Percentiles rank a stretch among this genome's conserved stretches.
Conservation (phyloP, 2,329 filamentous ascomycete species). For the Fusarium fracticaudum region DNA sequence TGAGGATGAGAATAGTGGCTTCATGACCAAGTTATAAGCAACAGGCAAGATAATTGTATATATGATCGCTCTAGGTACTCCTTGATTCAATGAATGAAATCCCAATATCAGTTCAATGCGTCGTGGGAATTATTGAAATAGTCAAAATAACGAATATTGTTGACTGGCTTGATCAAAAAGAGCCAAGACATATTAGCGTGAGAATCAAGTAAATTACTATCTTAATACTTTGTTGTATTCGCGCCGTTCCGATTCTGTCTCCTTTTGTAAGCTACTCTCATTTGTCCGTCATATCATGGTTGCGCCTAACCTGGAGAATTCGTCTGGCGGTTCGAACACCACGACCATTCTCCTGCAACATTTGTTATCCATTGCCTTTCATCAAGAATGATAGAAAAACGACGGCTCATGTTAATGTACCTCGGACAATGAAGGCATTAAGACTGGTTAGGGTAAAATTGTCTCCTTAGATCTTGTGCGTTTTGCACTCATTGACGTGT, state of each 20-base stretch:
- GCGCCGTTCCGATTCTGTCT: not conserved
- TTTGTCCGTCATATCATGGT: not conserved
- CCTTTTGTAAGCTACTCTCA: not conserved
- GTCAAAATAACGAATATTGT: not conserved
- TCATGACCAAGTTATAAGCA: conserved; percentile 18
- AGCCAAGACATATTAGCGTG: not conserved
- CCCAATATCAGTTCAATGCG: not conserved
- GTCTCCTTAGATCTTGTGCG: too few relatives aligned
- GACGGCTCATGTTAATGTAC: not conserved
- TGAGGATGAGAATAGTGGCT: conserved; percentile 36
- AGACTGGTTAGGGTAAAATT: conserved; percentile 28
- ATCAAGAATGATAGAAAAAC: not conserved
- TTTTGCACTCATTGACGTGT: not conserved
- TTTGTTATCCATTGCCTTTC: not conserved
- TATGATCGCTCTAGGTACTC: not conserved
- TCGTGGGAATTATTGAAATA: not conserved
- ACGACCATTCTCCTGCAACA: not conserved
- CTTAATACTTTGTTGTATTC: not conserved
- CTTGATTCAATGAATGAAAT: too few relatives aligned
- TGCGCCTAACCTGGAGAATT: not conserved
- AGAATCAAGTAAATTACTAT: not conserved
- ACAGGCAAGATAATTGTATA: not conserved
- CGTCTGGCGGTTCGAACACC: not conserved
- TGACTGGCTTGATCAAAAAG: not conserved
- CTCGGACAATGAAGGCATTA: conserved; percentile 29